Conservation (phyloP, 2,329 filamentous ascomycete species). For the Aspergillus sp. region DNA sequence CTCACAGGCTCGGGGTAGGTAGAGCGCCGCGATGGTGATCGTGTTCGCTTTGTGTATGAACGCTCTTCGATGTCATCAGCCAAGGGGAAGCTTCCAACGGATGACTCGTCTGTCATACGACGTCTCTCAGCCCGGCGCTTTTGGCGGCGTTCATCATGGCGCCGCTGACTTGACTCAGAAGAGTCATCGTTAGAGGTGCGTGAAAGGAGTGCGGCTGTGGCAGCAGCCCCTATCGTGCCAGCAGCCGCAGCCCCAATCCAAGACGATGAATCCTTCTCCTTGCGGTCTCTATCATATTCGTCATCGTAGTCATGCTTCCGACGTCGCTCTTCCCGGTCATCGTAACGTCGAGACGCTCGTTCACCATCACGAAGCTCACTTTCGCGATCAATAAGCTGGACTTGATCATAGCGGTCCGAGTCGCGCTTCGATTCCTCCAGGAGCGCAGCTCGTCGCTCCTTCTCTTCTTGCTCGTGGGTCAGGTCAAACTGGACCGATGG, state of each 20-base stretch:
- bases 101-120: slow-evolving; percentile 20
- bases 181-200: slow-evolving; percentile 26
- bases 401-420: slow-evolving; percentile 18
- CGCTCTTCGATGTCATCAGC: slow-evolving; percentile 22
- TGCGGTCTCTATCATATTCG: slow-evolving; percentile 4
- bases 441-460: slow-evolving; percentile 40
- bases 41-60: slow-evolving; percentile 11
- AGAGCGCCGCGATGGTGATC: slow-evolving; percentile 28
- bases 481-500: slow-evolving; percentile 57
- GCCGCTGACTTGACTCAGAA: slow-evolving; percentile 31
- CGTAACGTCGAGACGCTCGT: slow-evolving; percentile 18
- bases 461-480: slow-evolving; percentile 55
- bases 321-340: slow-evolving; percentile 19
- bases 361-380: slow-evolving; percentile 22
- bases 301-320: slow-evolving; percentile 12
- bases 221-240: slow-evolving; percentile 50
- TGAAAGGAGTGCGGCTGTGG: slow-evolving; percentile 44
- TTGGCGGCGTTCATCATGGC: slow-evolving; percentile 37
- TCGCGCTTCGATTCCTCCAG: slow-evolving; percentile 23
- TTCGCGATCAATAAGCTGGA: slow-evolving; percentile 29
- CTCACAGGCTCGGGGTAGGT: slow-evolving; percentile 13
- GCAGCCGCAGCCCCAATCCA: slow-evolving; percentile 45
- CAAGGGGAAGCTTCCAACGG: slow-evolving; percentile 24
- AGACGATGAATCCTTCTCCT: slow-evolving; percentile 33
- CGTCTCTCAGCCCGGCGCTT: slow-evolving; percentile 42